Evolutionary conservation across 2,329 filamentous ascomycete species (phyloP), one percentile per base, ranked within the genome.

Genomic region (Scedosporium apiospermum): DNA sequence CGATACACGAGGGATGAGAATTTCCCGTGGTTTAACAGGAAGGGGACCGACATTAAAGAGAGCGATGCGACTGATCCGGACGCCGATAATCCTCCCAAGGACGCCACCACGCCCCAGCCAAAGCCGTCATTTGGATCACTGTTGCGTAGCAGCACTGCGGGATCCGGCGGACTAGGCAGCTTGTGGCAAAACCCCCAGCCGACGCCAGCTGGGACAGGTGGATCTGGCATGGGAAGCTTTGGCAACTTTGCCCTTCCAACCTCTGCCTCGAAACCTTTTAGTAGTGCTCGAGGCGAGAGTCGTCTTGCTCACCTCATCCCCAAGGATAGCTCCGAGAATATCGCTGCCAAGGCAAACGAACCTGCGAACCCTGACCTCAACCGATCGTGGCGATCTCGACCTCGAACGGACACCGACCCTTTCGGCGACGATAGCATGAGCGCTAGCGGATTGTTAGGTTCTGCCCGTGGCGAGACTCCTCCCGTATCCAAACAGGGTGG

Each of bases 241-340:
- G 93, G 93, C 10, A 95, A 87, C 69, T 98, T 98, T 73, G 88
- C 89, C n/a, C 74, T 96, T 61, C 74, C 83, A 78, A 83, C 18
- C 75, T 82, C 44, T 34, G 78, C 81, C 3, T 91, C 96, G 62
- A 96, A 95, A 77, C 86, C 90, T 7, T 63, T 63, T 21, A 59
- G 60, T 46, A 51, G 42, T 26, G n/a, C 26, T 4, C 27, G 60
- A 12, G 86, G 89, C 2, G 90, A 91, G 71, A 96, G 92, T 72
- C 87, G 92, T 30, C 86, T 97, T 69, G 93, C 93, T 67, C 91
- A 91, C 70, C 75, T 96, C 23, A 88, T 96, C 67, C 87, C 86
- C 21, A 96, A 93, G 75, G 88, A 91, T 42, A 88, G 82, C 67
- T 77, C 81, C 3, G 91, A 96, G 64, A 87, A 87, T 64, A 77